phyloP scores from a whole-genome alignment of 208 protist species.

The Acanthamoeba culbertsoni region DNA sequence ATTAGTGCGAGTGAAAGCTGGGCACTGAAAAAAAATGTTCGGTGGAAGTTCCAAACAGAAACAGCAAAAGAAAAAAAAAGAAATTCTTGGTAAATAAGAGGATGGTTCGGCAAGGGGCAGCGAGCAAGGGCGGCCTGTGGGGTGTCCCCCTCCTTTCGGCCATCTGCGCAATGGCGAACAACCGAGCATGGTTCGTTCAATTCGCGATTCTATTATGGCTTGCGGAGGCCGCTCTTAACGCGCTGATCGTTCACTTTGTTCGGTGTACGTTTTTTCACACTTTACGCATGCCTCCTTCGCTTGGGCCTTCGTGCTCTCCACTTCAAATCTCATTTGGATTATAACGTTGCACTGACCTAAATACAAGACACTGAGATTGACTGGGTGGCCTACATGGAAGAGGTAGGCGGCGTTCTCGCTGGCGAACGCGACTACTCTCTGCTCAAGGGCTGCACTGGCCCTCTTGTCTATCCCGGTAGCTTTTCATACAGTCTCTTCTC shows the following conservation, averaged over 20 bases:
- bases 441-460: conserved; percentile 84
- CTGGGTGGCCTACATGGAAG: conserved; percentile 89
- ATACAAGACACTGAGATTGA: conserved; percentile 87
- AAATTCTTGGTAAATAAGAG: not conserved
- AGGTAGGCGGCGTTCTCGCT: conserved; percentile 77
- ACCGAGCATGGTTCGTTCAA: not conserved
- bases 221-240: not conserved
- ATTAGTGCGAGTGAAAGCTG: too few species aligned
- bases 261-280: not conserved
- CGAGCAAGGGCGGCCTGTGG: not conserved
- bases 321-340: not conserved
- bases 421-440: conserved; percentile 83
- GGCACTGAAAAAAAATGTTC: too few species aligned
- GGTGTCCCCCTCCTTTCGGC: not conserved
- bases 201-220: not conserved
- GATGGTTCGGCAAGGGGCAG: not conserved
- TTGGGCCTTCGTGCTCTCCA: too few species aligned
- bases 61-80: too few species aligned
- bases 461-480: conserved; percentile 84
- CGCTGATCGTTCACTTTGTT: conserved; percentile 7
- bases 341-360: not conserved
- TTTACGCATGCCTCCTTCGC: too few species aligned
- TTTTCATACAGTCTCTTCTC: too few species aligned
- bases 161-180: not conserved
- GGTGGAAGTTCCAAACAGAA: too few species aligned